These are phyloP conservation scores for Tolypocladium tropicale DNA, from an alignment of 2,329 filamentous ascomycete species.

Conservation along the genomic window DNA sequence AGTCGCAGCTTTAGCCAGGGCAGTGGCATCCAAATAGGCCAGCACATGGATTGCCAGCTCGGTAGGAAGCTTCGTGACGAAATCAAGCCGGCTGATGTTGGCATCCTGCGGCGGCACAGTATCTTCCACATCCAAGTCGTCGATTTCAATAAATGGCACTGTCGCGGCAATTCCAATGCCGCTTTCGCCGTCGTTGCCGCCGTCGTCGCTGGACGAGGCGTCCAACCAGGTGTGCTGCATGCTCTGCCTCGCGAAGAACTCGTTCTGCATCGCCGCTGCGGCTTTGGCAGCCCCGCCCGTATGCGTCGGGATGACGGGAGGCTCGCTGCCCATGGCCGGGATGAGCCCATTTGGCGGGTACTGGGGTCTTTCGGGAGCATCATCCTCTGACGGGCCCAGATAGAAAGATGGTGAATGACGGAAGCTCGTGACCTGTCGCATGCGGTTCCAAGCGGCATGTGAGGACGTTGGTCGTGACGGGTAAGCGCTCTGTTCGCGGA, in stretches of 20 bases:
- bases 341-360: conserved; percentile 25
- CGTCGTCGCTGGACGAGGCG: conserved; percentile 28
- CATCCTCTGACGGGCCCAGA: conserved; percentile 21
- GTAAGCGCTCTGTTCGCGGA: conserved; percentile 15
- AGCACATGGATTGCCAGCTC: conserved; percentile 52
- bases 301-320: conserved; percentile 49
- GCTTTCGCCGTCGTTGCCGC: conserved; percentile 48
- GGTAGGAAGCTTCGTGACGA: conserved; percentile 41
- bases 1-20: conserved; percentile 35
- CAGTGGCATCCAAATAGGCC: conserved; percentile 41
- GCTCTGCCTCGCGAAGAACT: conserved; percentile 27
- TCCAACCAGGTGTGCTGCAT: conserved; percentile 32
- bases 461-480: conserved; percentile 32
- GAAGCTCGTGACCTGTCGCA: conserved; percentile 41
- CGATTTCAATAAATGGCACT: conserved; percentile 26
- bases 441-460: conserved; percentile 38
- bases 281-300: conserved; percentile 53
- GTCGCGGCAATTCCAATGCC: conserved; percentile 52
- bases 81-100: conserved; percentile 45
- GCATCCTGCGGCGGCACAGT: conserved; percentile 21
- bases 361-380: conserved; percentile 16
- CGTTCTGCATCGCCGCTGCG: conserved; percentile 49
- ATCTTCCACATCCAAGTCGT: conserved; percentile 22
- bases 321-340: conserved; percentile 40
- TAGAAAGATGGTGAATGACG: conserved; percentile 36